phyloP scores from a whole-genome alignment of 2,329 filamentous ascomycete species.

The Thielaviopsis cerberus region DNA sequence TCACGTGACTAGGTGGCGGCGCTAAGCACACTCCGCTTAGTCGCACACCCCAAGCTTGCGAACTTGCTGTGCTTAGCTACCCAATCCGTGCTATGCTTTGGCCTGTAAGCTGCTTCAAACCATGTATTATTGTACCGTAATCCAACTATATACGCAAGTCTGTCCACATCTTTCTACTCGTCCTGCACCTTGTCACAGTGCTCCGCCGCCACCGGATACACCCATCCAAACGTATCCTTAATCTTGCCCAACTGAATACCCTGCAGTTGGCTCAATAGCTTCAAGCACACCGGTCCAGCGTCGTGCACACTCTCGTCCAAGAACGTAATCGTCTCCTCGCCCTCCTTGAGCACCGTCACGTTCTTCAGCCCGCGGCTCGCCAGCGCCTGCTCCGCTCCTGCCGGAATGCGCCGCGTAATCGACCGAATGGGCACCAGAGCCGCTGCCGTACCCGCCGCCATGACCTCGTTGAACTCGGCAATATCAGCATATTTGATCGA shows the following conservation, averaged over 20 bases:
- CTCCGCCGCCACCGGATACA: constrained; percentile 26
- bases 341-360: constrained; percentile 6
- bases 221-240: constrained; percentile 63
- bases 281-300: constrained; percentile 52
- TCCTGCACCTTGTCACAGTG: constrained; percentile 25
- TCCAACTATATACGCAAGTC: background rate
- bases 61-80: no score
- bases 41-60: background rate
- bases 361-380: constrained; percentile 14
- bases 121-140: background rate
- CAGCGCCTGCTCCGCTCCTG: constrained; percentile 21
- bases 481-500: constrained; percentile 47
- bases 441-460: constrained; percentile 82
- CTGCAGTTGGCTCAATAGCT: constrained; percentile 59
- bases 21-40: background rate
- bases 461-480: constrained; percentile 46
- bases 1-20: background rate
- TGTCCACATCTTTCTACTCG: constrained; percentile 6
- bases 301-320: constrained; percentile 40
- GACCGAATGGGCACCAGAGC: constrained; percentile 81
- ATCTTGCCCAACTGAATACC: constrained; percentile 70
- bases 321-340: constrained; percentile 35
- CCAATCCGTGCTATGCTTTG: no score
- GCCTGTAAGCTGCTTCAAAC: no score
- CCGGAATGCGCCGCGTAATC: constrained; percentile 48